Evolutionary conservation across 2,329 filamentous ascomycete species (phyloP).

Genomic region (Pestalotiopsis fici): DNA sequence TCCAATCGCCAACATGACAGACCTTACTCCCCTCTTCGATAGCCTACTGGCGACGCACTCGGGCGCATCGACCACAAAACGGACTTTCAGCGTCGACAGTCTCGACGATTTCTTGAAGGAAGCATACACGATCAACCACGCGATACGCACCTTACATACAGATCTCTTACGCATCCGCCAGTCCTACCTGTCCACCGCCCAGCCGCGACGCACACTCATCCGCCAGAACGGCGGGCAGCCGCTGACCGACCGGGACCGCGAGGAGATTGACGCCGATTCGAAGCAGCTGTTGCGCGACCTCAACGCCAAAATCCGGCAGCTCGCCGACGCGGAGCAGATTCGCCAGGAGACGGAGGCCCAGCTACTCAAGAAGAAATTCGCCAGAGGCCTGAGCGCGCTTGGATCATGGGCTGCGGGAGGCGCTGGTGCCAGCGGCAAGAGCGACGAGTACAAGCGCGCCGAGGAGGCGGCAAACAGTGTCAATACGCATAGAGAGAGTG

Average conservation of each 20-base stretch:
- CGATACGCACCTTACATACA: slow-evolving; percentile 76
- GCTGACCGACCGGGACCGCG: slow-evolving; percentile 79
- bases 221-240: slow-evolving; percentile 48
- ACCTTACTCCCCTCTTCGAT: slow-evolving; percentile 71
- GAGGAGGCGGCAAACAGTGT: slow-evolving; percentile 70
- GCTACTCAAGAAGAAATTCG: slow-evolving; percentile 71
- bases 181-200: slow-evolving; percentile 84
- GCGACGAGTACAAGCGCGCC: slow-evolving; percentile 68
- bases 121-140: slow-evolving; percentile 90
- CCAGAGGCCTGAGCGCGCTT: slow-evolving; percentile 63
- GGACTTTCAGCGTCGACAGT: slow-evolving; percentile 45
- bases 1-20: slow-evolving; percentile 42
- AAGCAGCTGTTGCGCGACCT: slow-evolving; percentile 85
- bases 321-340: slow-evolving; percentile 80
- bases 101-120: slow-evolving; percentile 91
- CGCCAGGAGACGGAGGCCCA: slow-evolving; percentile 74
- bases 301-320: slow-evolving; percentile 75
- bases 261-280: slow-evolving; percentile 84
- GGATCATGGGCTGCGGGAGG: slow-evolving; percentile 70
- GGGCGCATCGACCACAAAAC: slow-evolving; percentile 45
- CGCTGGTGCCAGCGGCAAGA: slow-evolving; percentile 45
- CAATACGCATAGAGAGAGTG: slow-evolving; percentile 74
- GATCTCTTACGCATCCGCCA: slow-evolving; percentile 85
- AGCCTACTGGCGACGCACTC: slow-evolving; percentile 63
- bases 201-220: slow-evolving; percentile 59